Evolutionary conservation across 257 asterid genomes (phyloP), one percentile per base, ranked within the genome.

Genomic region (Apocynum venetum): DNA sequence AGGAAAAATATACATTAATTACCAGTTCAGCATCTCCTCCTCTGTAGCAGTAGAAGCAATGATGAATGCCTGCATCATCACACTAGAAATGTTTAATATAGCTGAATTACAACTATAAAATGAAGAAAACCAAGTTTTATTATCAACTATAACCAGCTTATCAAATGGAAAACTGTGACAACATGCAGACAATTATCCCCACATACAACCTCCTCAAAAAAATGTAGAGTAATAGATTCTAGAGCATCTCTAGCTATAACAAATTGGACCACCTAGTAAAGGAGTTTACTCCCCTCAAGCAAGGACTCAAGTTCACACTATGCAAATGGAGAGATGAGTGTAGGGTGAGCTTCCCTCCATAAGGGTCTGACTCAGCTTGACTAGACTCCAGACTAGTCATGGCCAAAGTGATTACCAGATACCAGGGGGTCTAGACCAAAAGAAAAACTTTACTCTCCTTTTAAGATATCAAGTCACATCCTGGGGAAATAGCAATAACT

Each of bases 41-140:
- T 93, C 91, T 31, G 99, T 89, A 68, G 99, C 99, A 73, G 99
- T 96, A 44, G 99, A 96, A 83, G 99, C 99, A 83, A 96, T 91
- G 76, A 93, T 90, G 85, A 96, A 93, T 47, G 99, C 99, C 99
- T 96, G 92, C 82, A 80, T n/a, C 43, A 59, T 72, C 6, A 51
- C 19, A 40, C 35, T 35, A 6, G 56, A 31, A 51, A 10, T 17
- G 25, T 8, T 65, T 61, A 61, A 19, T 47, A 4, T 43, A 41
- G 6, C 52, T 43, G 36, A 67, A 67, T 17, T 67, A 20, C 49
- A 20, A 67, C 36, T 67, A 41, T 14, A 67, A 40, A 17, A 17
- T 41, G 19, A 13, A 43, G 72, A 67, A 15, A 17, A 10, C 43
- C 9, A 48, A 49, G 51, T 25, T 31, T n/a, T n/a, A 41, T 17